These are phyloP conservation scores for Rhodotorula sp. DNA, from an alignment of 1,284 basidiomycete species.

Conservation along the genomic window DNA sequence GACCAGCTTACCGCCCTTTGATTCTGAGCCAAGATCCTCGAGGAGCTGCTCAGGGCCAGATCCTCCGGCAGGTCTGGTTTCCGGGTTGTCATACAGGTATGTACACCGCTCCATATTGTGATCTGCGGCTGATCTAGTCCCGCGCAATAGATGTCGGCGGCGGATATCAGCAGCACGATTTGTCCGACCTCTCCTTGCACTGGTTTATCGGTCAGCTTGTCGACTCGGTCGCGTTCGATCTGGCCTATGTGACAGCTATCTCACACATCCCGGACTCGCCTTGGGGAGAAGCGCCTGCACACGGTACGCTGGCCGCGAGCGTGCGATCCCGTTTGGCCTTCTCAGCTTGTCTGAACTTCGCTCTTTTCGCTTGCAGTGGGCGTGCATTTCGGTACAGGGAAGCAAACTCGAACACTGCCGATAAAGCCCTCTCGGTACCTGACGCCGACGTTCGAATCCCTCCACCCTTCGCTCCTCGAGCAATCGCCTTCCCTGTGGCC, in stretches of 20 bases:
- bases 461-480: slow-evolving; percentile 10
- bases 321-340: neutral
- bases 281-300: slow-evolving; percentile 17
- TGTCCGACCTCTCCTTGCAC: slow-evolving; percentile 10
- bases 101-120: neutral
- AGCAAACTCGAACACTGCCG: neutral
- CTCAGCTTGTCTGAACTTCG: neutral
- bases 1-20: neutral
- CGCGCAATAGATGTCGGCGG: slow-evolving; percentile 16
- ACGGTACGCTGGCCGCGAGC: neutral
- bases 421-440: neutral
- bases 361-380: neutral
- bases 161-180: slow-evolving; percentile 16
- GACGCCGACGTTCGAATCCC: slow-evolving; percentile 1
- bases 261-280: neutral
- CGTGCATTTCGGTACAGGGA: neutral
- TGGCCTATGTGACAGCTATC: neutral
- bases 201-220: slow-evolving; percentile 8
- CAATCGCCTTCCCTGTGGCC: neutral
- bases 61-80: slow-evolving; percentile 9
- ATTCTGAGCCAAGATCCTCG: neutral
- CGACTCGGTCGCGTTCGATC: neutral
- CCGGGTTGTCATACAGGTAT: neutral
- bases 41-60: neutral
- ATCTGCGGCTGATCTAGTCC: too few relatives aligned